Evolutionary conservation across 495 filamentous ascomycete genomes (phyloP), one percentile per base, ranked within the genome.

Genomic region (Physcia stellaris): DNA sequence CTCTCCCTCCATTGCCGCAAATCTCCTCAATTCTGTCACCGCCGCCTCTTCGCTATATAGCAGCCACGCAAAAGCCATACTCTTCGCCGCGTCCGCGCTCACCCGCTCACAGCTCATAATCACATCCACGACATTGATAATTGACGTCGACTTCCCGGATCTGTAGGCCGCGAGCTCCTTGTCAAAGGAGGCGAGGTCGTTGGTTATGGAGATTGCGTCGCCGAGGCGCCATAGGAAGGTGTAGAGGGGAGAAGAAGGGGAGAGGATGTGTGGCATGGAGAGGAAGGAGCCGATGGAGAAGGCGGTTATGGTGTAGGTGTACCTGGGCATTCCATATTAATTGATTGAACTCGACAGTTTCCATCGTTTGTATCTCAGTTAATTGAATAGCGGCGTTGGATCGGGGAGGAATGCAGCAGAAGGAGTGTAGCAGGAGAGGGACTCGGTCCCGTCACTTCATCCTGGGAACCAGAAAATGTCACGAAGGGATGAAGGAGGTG

Each of bases 111-210:
- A 10, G 3, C 29, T 16, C 22, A 37, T 31, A 10, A 46, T 29
- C 3, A 49, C 42, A 13, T 49, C 13, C 10, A 49, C 46, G 10
- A 44, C 42, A 30, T 49, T 49, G 37, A 45, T 46, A 1, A 49
- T 37, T 6, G 43, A 24, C 3, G 21, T 18, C 2, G 32, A 32
- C 20, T 41, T 31, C 1, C 46, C 46, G 12, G n/a, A 17, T 16
- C 46, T 42, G 18, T 36, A 46, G 1, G 4, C 20, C 32, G 10
- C 10, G 13, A 42, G 41, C 30, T 49, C 46, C 33, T 45, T 49
- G 6, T 37, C 46, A 26, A 35, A 46, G 2, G 46, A 49, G 0
- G 28, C 46, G 24, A 49, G 32, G 23, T 49, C 46, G 24, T 49
- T 49, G 13, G 30, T 38, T 7, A 49, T 16, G 19, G 42, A 41